Evolutionary conservation across 306 rosid genomes (phyloP).

Genomic region (Trifolium fragiferum): DNA sequence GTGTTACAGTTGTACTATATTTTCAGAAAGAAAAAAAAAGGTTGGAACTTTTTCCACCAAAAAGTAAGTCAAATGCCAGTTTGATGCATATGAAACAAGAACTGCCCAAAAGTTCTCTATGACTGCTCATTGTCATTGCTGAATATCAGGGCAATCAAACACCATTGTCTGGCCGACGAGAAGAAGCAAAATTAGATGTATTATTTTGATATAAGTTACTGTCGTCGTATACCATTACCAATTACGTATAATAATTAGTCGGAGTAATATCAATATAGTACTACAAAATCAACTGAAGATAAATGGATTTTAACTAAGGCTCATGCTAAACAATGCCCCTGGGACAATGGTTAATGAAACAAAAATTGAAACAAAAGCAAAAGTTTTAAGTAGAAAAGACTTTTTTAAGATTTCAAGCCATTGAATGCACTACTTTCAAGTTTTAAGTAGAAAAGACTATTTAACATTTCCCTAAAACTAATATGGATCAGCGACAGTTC

Average conservation of each 20-base stretch:
- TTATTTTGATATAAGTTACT: not conserved
- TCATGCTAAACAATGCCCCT: too few relatives aligned
- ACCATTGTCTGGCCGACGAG: not conserved
- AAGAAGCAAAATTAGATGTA: conserved; percentile 24
- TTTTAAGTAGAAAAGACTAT: too few relatives aligned
- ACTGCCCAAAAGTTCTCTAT: conserved; percentile 1
- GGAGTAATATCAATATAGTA: not conserved
- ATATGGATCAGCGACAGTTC: not conserved
- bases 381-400: too few relatives aligned
- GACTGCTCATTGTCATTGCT: not conserved
- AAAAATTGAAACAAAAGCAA: too few relatives aligned
- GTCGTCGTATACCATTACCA: not conserved
- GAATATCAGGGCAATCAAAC: conserved; percentile 12
- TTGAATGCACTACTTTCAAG: too few relatives aligned
- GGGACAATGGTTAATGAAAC: too few relatives aligned
- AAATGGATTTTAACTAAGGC: not conserved
- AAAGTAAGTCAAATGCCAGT: conserved; percentile 26
- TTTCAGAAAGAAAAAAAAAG: conserved; percentile 21
- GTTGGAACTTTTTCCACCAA: not conserved
- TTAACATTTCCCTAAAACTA: not conserved
- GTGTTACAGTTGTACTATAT: not conserved
- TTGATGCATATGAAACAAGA: conserved; percentile 29
- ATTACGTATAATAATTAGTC: not conserved
- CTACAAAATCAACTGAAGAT: too few relatives aligned
- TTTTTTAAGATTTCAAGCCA: too few relatives aligned